Evolutionary conservation across 495 filamentous ascomycete species (phyloP).

Genomic region (Immersiella caudata): DNA sequence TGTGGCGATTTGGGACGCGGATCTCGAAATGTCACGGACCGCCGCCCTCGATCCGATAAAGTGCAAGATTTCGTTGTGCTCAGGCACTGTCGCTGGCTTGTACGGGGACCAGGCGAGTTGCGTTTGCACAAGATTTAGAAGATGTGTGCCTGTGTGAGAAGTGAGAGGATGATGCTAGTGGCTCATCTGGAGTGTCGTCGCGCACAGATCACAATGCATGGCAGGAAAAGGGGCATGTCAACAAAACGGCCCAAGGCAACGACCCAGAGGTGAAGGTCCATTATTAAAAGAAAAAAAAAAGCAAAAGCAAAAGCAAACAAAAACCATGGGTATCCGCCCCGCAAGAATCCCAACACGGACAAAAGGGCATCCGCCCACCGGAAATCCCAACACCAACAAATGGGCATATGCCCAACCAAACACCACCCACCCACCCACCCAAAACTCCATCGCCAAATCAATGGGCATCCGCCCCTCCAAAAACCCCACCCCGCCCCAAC

Average conservation of each 20-base stretch:
- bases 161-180: too few relatives aligned
- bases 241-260: background rate
- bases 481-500: background rate
- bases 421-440: background rate
- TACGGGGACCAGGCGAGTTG: too few relatives aligned
- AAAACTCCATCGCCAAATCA: background rate
- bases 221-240: constrained; percentile 10
- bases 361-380: background rate
- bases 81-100: too few relatives aligned
- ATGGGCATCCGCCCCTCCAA: background rate
- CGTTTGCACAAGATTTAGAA: too few relatives aligned
- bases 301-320: background rate
- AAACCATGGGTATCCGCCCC: background rate
- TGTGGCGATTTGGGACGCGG: too few relatives aligned
- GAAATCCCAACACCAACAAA: background rate
- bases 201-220: background rate
- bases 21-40: too few relatives aligned
- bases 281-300: background rate
- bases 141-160: too few relatives aligned
- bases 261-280: background rate
- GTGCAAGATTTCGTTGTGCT: too few relatives aligned
- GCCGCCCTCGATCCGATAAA: too few relatives aligned
- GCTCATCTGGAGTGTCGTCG: too few relatives aligned
- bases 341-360: background rate
- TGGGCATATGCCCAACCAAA: background rate